A percentile compares a stretch with the other conserved stretches of the same genome.
Evolutionary conservation across 176 grass and related monocot genomes (phyloP).

Genomic region (Paspalum vaginatum): DNA sequence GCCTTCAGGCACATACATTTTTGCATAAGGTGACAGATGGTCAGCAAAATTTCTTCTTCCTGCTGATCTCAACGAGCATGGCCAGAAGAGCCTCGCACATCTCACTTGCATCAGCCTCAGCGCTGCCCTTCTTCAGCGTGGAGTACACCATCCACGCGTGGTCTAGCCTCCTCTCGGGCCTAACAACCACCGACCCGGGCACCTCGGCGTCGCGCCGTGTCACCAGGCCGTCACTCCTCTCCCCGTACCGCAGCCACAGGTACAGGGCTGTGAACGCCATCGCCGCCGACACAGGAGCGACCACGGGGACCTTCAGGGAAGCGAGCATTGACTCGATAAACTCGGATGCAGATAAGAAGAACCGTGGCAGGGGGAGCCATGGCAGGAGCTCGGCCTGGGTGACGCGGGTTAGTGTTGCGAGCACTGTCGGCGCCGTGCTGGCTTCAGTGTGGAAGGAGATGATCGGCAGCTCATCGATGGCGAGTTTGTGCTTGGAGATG

Average conservation of each 20-base stretch:
- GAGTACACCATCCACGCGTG: conserved; percentile 92
- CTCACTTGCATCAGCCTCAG: conserved; percentile 72
- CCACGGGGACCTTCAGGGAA: conserved; percentile 62
- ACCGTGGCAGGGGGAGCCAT: conserved; percentile 59
- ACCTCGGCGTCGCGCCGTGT: conserved; percentile 74
- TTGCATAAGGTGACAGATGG: neutral
- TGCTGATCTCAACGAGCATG: conserved; percentile 78
- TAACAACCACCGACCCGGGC: conserved; percentile 78
- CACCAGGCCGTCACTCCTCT: conserved; percentile 77
- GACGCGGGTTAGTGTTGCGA: conserved; percentile 64
- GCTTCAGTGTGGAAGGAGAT: conserved; percentile 94
- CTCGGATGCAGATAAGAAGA: conserved; percentile 51
- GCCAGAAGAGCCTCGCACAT: conserved; percentile 80
- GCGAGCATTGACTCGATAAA: conserved; percentile 31
- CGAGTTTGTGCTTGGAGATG: conserved; percentile 73
- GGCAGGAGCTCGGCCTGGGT: conserved; percentile 81
- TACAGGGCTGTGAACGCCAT: conserved; percentile 72
- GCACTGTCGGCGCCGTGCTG: conserved; percentile 61
- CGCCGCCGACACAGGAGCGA: conserved; percentile 67
- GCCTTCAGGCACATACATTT: neutral
- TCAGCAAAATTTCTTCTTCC: conserved; percentile 34
- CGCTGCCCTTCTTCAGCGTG: conserved; percentile 39
- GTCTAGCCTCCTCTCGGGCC: conserved; percentile 73
- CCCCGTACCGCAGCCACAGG: conserved; percentile 70
- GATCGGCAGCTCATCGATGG: conserved; percentile 62